A percentile compares a stretch with the other conserved stretches of the same genome.
phyloP scores from a whole-genome alignment of 352 stramenopile genomes.

The Phytophthora kernoviae region DNA sequence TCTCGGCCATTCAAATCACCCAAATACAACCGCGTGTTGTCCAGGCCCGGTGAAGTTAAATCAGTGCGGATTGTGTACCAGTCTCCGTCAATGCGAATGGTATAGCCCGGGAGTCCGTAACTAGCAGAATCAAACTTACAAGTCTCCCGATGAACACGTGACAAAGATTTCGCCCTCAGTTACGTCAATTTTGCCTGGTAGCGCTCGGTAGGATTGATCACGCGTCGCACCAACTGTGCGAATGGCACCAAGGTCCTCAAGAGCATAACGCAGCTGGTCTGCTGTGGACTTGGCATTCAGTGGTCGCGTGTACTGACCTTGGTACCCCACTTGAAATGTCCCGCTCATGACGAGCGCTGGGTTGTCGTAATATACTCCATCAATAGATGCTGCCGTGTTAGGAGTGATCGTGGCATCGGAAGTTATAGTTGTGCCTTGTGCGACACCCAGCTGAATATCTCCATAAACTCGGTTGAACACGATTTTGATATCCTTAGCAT shows the following conservation, averaged over 20 bases:
- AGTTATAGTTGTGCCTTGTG: slow-evolving; percentile 16
- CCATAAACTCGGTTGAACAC: slow-evolving; percentile 71
- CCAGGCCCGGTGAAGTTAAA: slow-evolving; percentile 41
- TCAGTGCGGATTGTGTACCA: slow-evolving; percentile 78
- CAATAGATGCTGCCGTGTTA: slow-evolving; percentile 44
- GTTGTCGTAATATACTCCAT: slow-evolving; percentile 62
- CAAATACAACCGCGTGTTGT: slow-evolving; percentile 51
- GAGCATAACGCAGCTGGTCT: slow-evolving; percentile 63
- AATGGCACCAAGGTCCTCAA: slow-evolving; percentile 67
- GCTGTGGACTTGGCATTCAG: slow-evolving; percentile 75
- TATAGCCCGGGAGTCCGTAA: slow-evolving; percentile 67
- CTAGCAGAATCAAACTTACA: slow-evolving; percentile 57
- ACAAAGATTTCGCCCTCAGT: slow-evolving; percentile 63
- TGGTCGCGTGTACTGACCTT: slow-evolving; percentile 56
- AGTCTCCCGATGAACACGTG: slow-evolving; percentile 48
- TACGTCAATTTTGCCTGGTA: slow-evolving; percentile 62
- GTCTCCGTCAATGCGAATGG: slow-evolving; percentile 57
- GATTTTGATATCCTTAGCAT: slow-evolving; percentile 47
- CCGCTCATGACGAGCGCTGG: slow-evolving; percentile 65
- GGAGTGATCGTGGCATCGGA: slow-evolving; percentile 11
- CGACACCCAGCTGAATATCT: slow-evolving; percentile 42
- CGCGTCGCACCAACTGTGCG: slow-evolving; percentile 55
- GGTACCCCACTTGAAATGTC: slow-evolving; percentile 80
- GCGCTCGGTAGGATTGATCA: slow-evolving; percentile 46
- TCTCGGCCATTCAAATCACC: slow-evolving; percentile 66